These are phyloP conservation scores for Penicillium janthinellum DNA, from an alignment of 2,329 filamentous ascomycete genomes.

Conservation along the genomic window DNA sequence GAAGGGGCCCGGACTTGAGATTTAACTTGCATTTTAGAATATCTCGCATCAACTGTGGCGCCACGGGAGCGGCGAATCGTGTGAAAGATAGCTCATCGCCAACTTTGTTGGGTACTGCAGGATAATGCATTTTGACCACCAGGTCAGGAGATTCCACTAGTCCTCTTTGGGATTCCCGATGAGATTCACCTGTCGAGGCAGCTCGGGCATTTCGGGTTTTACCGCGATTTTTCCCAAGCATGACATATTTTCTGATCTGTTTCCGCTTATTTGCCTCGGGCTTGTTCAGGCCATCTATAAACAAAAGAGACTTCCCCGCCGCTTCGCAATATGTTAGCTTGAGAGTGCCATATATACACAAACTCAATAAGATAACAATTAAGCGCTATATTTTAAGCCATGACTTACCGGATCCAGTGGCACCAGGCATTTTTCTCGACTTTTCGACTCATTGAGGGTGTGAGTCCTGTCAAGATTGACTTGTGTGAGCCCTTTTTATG, in stretches of 20 bases:
- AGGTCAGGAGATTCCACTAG: neutral
- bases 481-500: neutral
- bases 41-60: conserved; percentile 6
- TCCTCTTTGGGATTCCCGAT: neutral
- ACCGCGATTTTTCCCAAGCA: conserved; percentile 47
- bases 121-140: conserved; percentile 6
- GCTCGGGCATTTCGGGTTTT: conserved; percentile 18
- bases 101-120: conserved; percentile 7
- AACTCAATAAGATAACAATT: neutral
- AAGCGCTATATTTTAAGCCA: neutral
- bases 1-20: neutral
- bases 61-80: conserved; percentile 3
- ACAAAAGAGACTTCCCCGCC: neutral
- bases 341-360: neutral
- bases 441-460: neutral
- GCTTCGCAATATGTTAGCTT: neutral
- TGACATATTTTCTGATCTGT: conserved; percentile 47
- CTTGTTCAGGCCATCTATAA: conserved; percentile 20
- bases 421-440: neutral
- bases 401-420: neutral
- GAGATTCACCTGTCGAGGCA: neutral
- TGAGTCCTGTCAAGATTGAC: neutral
- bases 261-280: conserved; percentile 36
- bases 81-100: conserved; percentile 11
- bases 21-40: conserved; percentile 3